Percentiles rank a stretch among this genome's conserved stretches.
These are phyloP conservation scores for Ascochyta clinopodiicola DNA, from an alignment of 2,329 filamentous ascomycete genomes.

Conservation along the genomic window DNA sequence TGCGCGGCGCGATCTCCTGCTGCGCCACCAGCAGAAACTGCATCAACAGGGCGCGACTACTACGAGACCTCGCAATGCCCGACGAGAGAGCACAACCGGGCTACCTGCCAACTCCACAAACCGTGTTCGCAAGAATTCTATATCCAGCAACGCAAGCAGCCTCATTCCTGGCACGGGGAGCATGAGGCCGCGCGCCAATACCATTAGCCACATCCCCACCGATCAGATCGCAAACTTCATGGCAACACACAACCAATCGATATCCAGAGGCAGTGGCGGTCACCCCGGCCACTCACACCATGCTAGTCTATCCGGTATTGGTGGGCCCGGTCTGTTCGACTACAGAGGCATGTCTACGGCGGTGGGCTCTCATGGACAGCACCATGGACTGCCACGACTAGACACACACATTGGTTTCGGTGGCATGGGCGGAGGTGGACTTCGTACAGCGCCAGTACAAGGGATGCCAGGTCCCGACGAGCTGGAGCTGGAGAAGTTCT, in stretches of 20 bases:
- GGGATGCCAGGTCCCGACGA: slow-evolving; percentile 64
- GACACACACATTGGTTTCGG: slow-evolving; percentile 80
- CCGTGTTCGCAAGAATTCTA: slow-evolving; percentile 89
- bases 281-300: slow-evolving; percentile 69
- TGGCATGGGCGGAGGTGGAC: slow-evolving; percentile 66
- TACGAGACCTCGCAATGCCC: slow-evolving; percentile 78
- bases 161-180: slow-evolving; percentile 59
- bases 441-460: slow-evolving; percentile 75
- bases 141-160: slow-evolving; percentile 66
- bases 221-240: slow-evolving; percentile 73
- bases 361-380: slow-evolving; percentile 69
- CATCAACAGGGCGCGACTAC: slow-evolving; percentile 92
- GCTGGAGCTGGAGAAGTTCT: slow-evolving; percentile 73
- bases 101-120: slow-evolving; percentile 71
- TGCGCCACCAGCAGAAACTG: slow-evolving; percentile 97
- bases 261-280: slow-evolving; percentile 58
- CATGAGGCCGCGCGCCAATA: slow-evolving; percentile 91
- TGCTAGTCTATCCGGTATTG: slow-evolving; percentile 74
- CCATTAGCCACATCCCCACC: slow-evolving; percentile 90
- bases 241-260: slow-evolving; percentile 61
- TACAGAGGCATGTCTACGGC: slow-evolving; percentile 76
- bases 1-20: slow-evolving; percentile 85
- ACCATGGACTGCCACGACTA: slow-evolving; percentile 77
- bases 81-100: slow-evolving; percentile 84
- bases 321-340: slow-evolving; percentile 61